These are phyloP conservation scores for Paramecium pentaurelia DNA, from an alignment of 73 alveolate species.

Conservation along the genomic window DNA sequence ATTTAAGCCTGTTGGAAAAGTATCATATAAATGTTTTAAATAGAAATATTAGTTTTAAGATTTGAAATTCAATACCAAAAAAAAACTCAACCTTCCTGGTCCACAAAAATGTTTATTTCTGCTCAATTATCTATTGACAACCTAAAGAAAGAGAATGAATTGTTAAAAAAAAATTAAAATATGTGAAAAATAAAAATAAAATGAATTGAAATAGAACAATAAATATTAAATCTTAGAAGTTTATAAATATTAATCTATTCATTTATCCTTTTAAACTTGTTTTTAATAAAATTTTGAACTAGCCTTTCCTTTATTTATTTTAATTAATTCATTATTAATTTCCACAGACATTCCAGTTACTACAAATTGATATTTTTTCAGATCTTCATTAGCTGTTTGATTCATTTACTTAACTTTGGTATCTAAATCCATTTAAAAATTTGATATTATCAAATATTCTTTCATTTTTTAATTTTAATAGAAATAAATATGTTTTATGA, in stretches of 20 bases:
- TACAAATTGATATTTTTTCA: not conserved
- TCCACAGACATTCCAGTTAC: not conserved
- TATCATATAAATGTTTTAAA: not conserved
- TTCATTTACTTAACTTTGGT: not conserved
- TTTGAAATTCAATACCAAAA: not conserved
- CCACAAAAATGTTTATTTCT: not conserved
- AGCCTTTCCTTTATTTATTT: not conserved
- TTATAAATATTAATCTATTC: too few relatives aligned
- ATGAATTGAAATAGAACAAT: not conserved
- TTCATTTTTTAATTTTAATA: too few relatives aligned
- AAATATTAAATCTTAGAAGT: not conserved
- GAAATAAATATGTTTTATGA: too few relatives aligned
- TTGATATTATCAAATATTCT: too few relatives aligned
- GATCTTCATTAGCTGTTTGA: not conserved
- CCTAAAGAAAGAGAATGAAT: not conserved
- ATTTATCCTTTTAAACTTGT: not conserved
- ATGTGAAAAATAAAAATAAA: not conserved
- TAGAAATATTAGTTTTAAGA: not conserved
- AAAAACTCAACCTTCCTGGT: not conserved
- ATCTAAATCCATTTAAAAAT: not conserved
- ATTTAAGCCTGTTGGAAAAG: not conserved
- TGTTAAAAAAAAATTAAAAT: not conserved
- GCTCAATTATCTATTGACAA: not conserved
- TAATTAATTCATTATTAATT: not conserved
- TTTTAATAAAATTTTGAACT: not conserved